Evolutionary conservation across 1,284 basidiomycete species (phyloP), one percentile per base, ranked within the genome.

Genomic region (Cryptococcus sp.): DNA sequence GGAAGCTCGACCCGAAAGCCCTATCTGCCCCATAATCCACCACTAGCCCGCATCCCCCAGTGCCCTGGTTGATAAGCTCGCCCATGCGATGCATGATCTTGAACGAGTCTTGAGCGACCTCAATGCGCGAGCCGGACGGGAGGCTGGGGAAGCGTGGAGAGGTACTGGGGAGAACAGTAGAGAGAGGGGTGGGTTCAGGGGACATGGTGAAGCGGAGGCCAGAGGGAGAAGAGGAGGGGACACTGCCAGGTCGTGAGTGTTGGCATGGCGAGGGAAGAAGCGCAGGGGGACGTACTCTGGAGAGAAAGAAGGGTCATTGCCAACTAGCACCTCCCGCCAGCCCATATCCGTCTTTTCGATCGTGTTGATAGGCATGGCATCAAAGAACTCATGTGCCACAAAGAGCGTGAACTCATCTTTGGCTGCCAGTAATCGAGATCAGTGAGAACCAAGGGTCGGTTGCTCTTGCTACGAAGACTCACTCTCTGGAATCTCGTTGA

Each of bases 321-420:
- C 86, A 15, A 98, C 84, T 60, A 91, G 79, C 1, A 98, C 84
- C 76, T 98, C 95, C 53, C 88, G 83, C 85, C 91, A 97, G 1
- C 91, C 92, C 39, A 86, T 81, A 38, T 82, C 75, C 0, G 84
- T 86, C 83, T 85, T 89, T 80, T 96, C 86, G 46, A 98, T 81
- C 35, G 95, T 79, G 73, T 97, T 90, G 49, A 97, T 86, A 0
- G 95, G 95, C 49, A 99, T 80, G 0, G 95, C 95, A 70, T 98
- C 96, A 63, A 99, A 98, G 78, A 98, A 97, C 72, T 98, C 96
- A 73, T 98, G 95, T 0, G 95, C 96, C 7, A 97, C 79, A 20
- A 96, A 75, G 79, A 97, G 86, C 0, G 92, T 96, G 74, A 87
- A 98, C 42, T 78, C 79, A 16, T 83, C 81, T 35, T 79, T 62